A percentile compares a stretch with the other conserved stretches of the same genome.
These are phyloP conservation scores for Puccinia hordei DNA, from an alignment of 1,284 basidiomycete genomes.

Conservation along the genomic window DNA sequence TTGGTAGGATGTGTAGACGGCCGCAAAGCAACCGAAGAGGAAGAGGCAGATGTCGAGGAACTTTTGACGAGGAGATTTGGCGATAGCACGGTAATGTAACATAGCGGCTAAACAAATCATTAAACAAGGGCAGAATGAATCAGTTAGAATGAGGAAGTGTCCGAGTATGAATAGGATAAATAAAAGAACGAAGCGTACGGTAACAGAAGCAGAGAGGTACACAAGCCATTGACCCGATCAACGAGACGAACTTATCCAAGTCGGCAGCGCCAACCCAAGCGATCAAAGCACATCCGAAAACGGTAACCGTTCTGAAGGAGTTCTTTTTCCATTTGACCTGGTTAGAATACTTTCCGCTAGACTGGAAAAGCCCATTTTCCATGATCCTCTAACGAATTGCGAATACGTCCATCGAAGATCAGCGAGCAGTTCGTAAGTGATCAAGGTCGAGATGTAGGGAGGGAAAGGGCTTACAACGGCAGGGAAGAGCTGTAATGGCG, in stretches of 20 bases:
- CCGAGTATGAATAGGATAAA: background rate
- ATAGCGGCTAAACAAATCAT: slow-evolving; percentile 32
- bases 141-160: too few relatives aligned
- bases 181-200: slow-evolving; percentile 46
- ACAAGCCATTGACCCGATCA: slow-evolving; percentile 91
- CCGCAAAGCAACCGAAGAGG: slow-evolving; percentile 78
- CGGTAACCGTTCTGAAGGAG: slow-evolving; percentile 75
- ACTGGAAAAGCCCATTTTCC: slow-evolving; percentile 90
- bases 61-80: slow-evolving; percentile 72
- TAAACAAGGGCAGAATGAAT: too few relatives aligned
- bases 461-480: slow-evolving; percentile 65
- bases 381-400: slow-evolving; percentile 75
- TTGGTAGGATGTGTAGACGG: slow-evolving; percentile 78
- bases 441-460: too few relatives aligned
- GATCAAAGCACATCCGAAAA: slow-evolving; percentile 73
- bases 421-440: background rate
- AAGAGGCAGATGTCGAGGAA: slow-evolving; percentile 75
- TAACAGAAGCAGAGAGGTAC: slow-evolving; percentile 79
- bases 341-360: slow-evolving; percentile 78
- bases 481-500: slow-evolving; percentile 94
- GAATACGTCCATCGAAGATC: too few relatives aligned
- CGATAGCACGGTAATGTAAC: slow-evolving; percentile 61
- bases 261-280: slow-evolving; percentile 84
- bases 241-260: slow-evolving; percentile 93
- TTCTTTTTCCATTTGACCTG: slow-evolving; percentile 83